These are phyloP conservation scores for Apiotrichum laibachii DNA, from an alignment of 1,284 basidiomycete species.

Conservation along the genomic window DNA sequence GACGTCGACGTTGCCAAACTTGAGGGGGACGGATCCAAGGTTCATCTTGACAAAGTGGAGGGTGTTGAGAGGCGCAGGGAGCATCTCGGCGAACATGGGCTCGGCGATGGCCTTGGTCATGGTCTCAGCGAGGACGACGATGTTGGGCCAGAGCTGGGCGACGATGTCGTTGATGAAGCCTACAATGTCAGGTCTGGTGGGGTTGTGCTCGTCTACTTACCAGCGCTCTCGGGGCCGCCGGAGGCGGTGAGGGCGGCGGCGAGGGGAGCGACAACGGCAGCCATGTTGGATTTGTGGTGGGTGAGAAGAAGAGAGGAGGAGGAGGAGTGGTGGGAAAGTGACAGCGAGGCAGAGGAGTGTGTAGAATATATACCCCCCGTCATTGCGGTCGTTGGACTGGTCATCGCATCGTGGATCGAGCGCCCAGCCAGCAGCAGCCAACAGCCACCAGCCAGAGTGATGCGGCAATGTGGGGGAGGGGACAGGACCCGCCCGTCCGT, in stretches of 20 bases:
- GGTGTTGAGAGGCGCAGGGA: conserved; percentile 16
- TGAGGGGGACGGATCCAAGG: conserved; percentile 13
- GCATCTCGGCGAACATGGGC: conserved; percentile 19
- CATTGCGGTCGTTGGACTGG: too few species aligned
- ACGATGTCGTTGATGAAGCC: conserved; percentile 21
- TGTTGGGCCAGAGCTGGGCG: conserved; percentile 21
- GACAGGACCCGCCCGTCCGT: too few species aligned
- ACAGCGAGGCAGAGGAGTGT: too few species aligned
- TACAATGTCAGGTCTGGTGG: background rate
- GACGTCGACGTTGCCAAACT: conserved; percentile 16
- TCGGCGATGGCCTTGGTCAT: conserved; percentile 20
- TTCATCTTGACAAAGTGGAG: conserved; percentile 20
- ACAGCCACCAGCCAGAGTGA: too few species aligned
- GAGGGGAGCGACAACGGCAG: background rate
- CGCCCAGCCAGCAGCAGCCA: too few species aligned
- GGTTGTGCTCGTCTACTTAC: background rate
- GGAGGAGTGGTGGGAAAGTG: too few species aligned
- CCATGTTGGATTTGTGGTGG: too few species aligned
- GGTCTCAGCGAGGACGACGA: conserved; percentile 11
- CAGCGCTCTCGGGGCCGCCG: conserved; percentile 16
- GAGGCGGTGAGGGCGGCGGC: conserved; percentile 15
- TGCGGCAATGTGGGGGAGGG: too few species aligned
- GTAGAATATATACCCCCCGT: too few species aligned
- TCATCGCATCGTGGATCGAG: too few species aligned
- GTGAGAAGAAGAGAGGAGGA: too few species aligned